phyloP scores from a whole-genome alignment of 2,329 filamentous ascomycete species.

The Fusarium musae region DNA sequence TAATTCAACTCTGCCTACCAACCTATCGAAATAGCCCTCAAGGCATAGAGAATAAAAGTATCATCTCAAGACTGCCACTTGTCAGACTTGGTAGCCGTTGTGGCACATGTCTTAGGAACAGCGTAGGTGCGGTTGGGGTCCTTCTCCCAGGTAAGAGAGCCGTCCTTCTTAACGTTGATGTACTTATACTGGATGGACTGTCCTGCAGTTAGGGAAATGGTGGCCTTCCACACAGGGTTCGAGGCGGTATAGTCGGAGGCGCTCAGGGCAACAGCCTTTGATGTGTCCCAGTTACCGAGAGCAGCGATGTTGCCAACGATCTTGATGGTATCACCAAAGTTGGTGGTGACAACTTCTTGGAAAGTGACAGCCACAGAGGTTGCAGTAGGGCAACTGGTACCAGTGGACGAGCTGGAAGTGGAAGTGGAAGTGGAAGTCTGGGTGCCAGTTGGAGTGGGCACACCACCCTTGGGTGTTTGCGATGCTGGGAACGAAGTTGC shows the following conservation, averaged over 20 bases:
- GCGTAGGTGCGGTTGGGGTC: constrained; percentile 62
- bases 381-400: constrained; percentile 52
- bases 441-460: constrained; percentile 46
- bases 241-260: constrained; percentile 67
- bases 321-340: constrained; percentile 72
- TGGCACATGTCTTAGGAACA: constrained; percentile 48
- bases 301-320: constrained; percentile 68
- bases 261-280: constrained; percentile 64
- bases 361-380: constrained; percentile 71
- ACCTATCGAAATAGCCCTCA: neutral
- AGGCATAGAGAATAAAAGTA: neutral
- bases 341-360: constrained; percentile 66
- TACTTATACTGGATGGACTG: constrained; percentile 74
- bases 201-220: constrained; percentile 66
- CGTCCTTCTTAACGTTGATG: constrained; percentile 66
- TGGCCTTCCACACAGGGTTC: constrained; percentile 71
- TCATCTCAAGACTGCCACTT: constrained; percentile 44
- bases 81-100: constrained; percentile 43
- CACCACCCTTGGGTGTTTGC: constrained; percentile 57
- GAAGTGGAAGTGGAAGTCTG: constrained; percentile 43
- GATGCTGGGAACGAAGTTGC: constrained; percentile 60
- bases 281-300: constrained; percentile 72
- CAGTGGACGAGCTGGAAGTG: constrained; percentile 43
- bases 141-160: constrained; percentile 71
- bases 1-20: neutral